These are phyloP conservation scores for Cladophialophora exuberans DNA, from an alignment of 2,329 filamentous ascomycete species.

Conservation along the genomic window DNA sequence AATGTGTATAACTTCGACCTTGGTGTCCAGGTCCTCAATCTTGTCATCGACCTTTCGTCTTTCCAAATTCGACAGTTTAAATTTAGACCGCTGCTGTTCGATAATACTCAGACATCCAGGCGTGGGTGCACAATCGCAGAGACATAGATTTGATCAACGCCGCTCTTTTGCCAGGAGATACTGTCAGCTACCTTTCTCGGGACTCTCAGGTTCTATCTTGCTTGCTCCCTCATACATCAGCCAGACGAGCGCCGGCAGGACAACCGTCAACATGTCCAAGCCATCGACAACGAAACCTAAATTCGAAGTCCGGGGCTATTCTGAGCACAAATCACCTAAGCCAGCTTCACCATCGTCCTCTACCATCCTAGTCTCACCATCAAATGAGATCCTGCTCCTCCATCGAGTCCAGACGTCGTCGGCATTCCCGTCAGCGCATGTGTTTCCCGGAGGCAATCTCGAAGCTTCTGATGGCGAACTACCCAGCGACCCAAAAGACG, in stretches of 20 bases:
- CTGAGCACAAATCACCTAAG: conserved; percentile 29
- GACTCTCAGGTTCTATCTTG: too few relatives aligned
- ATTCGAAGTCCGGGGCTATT: conserved; percentile 58
- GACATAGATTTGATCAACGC: neutral
- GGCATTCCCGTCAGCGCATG: conserved; percentile 88
- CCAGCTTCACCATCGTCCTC: conserved; percentile 49
- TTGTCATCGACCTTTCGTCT: neutral
- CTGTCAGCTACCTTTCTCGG: too few relatives aligned
- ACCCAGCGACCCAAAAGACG: conserved; percentile 48
- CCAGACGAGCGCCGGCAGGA: too few relatives aligned
- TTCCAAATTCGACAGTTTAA: too few relatives aligned
- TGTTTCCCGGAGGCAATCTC: conserved; percentile 89
- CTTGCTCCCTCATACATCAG: too few relatives aligned
- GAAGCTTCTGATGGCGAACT: conserved; percentile 72
- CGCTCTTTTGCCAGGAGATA: too few relatives aligned
- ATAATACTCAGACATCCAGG: too few relatives aligned
- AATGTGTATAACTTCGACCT: too few relatives aligned
- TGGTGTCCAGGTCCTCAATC: too few relatives aligned
- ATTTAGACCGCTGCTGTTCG: too few relatives aligned
- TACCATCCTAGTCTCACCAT: conserved; percentile 80
- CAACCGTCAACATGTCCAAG: conserved; percentile 43
- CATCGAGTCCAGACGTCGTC: conserved; percentile 81
- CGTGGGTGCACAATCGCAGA: neutral
- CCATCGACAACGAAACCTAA: conserved; percentile 35
- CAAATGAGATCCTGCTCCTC: conserved; percentile 84